Conservation (phyloP, 129 eudicot genomes). For the Helianthus tuberosus region DNA sequence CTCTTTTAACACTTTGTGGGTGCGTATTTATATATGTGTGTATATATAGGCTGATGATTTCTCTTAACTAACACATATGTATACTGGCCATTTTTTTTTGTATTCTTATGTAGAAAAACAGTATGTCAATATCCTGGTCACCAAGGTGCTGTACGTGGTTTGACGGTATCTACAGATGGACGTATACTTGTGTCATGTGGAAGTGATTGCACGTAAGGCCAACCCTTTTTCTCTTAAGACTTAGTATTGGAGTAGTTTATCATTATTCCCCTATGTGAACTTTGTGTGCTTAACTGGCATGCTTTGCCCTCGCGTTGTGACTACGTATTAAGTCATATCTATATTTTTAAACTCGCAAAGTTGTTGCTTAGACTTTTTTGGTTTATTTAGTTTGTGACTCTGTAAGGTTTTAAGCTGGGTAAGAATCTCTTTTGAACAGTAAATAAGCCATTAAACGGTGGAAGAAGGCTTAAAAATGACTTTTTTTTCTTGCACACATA, state of each 20-base stretch:
- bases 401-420: no score
- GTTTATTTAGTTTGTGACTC: no score
- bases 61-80: not conserved
- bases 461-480: no score
- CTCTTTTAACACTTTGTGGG: no score
- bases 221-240: not conserved
- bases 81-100: not conserved
- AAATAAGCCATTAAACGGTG: no score
- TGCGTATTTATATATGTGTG: no score
- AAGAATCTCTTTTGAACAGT: no score
- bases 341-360: no score
- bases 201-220: slow-evolving; percentile 91
- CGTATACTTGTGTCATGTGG: slow-evolving; percentile 92
- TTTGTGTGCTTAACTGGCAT: not conserved
- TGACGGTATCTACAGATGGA: slow-evolving; percentile 91
- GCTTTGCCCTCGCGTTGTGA: no score
- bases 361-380: no score
- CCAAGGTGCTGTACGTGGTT: slow-evolving; percentile 82
- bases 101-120: slow-evolving; percentile 51
- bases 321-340: no score
- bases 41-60: not conserved
- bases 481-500: no score
- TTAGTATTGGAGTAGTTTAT: not conserved
- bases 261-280: not conserved
- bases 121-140: slow-evolving; percentile 87